Evolutionary conservation across 2,329 filamentous ascomycete species (phyloP), one percentile per base, ranked within the genome.

Genomic region (Calonectria honghensis): DNA sequence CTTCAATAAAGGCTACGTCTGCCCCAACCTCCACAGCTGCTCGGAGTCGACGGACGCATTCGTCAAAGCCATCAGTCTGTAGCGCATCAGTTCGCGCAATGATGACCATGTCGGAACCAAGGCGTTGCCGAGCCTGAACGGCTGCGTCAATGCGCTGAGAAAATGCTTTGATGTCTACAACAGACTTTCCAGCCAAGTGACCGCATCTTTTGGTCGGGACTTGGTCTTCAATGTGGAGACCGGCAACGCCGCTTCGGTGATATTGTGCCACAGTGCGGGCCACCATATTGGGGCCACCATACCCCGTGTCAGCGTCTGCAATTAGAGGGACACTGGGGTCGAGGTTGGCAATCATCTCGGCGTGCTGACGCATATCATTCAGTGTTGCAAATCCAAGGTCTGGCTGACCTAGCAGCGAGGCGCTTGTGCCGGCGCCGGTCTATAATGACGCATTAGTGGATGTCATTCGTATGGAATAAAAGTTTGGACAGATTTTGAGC

Each of bases 361-460:
- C 92, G 80, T 93, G 91, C 57, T 85, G 84, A 45, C 86, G 85
- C 91, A 94, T 94, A 83, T 94, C 92, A 79, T 90, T 88, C 41
- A 92, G 85, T 1, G 91, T 90, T 2, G 90, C 89, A 20, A 94
- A 85, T 52, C 91, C 92, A 5, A 94, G 88, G 79, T 94, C 92
- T 2, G 92, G 88, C 85, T 89, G 88, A 37, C 92, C 92, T 0
- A 94, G 88, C 35, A 88, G 85, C 0, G 92, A 93, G 73, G 91
- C 90, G 20, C 88, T 87, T 2, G 91, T 93, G 51, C 92, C 91
- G 31, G 92, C 91, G 20, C 92, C 91, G 14, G 91, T 93, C 90
- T 92, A 11, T 35, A 18, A n/a, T 7, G 31, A 20, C 11, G 18
- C 20, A 35, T 57, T n/a, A 57, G 52, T 18, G 31, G 31, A n/a